These are phyloP conservation scores for Pleurotus sapidus DNA, from an alignment of 768 basidiomycete genomes.

Conservation along the genomic window DNA sequence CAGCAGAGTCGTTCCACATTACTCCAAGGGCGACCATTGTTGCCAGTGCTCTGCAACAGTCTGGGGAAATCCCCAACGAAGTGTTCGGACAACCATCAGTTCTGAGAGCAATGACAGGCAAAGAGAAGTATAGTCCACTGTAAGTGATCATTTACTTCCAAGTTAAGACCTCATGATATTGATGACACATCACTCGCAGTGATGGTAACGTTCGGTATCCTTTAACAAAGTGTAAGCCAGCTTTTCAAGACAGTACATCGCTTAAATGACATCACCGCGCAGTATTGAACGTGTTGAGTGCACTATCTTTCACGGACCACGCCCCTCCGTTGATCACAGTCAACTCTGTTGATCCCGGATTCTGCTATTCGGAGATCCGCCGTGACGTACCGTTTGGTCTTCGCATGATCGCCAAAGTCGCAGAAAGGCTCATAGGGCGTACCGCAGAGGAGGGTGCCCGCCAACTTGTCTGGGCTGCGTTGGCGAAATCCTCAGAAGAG, in stretches of 20 bases:
- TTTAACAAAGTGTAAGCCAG: slow-evolving; percentile 30
- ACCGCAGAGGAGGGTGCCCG: slow-evolving; percentile 34
- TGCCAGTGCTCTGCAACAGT: slow-evolving; percentile 39
- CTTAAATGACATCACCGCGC: neutral
- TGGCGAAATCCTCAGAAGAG: slow-evolving; percentile 14
- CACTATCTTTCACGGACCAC: slow-evolving; percentile 29
- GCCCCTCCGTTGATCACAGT: slow-evolving; percentile 30
- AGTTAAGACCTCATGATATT: neutral
- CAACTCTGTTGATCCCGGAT: slow-evolving; percentile 38
- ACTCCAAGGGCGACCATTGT: slow-evolving; percentile 41
- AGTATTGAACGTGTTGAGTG: slow-evolving; percentile 41
- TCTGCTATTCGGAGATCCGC: slow-evolving; percentile 35
- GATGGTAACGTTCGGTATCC: slow-evolving; percentile 21
- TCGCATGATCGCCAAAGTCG: slow-evolving; percentile 15
- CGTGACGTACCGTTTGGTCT: slow-evolving; percentile 18
- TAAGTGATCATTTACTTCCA: neutral
- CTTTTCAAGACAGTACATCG: neutral
- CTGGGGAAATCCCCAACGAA: slow-evolving; percentile 18
- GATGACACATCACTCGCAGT: slow-evolving; percentile 3
- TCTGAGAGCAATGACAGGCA: slow-evolving; percentile 26
- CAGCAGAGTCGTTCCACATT: slow-evolving; percentile 23
- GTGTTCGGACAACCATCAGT: slow-evolving; percentile 24
- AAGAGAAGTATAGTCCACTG: slow-evolving; percentile 22
- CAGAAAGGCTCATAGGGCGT: slow-evolving; percentile 28
- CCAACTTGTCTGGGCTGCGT: slow-evolving; percentile 30